Conservation (phyloP, 306 rosid species). For the Begonia loranthoides region DNA sequence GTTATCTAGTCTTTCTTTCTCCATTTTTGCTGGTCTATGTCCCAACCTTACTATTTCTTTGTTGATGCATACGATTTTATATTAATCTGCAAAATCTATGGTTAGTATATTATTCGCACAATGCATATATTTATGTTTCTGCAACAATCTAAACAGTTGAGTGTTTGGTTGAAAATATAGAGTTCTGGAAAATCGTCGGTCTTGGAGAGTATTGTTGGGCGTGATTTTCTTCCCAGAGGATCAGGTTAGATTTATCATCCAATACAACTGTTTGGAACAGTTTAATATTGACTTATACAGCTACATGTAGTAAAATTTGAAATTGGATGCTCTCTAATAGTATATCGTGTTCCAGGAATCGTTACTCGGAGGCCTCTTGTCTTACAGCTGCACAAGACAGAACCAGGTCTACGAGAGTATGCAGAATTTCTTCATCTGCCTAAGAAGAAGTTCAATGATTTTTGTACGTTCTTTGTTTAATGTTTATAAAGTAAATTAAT, state of each 20-base stretch:
- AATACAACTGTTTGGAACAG: background rate
- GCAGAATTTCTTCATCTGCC: conserved; percentile 78
- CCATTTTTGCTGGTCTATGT: no score
- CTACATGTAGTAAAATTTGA: background rate
- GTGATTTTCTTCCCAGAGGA: conserved; percentile 83
- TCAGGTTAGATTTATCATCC: conserved; percentile 34
- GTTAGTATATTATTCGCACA: no score
- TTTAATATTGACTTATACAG: background rate
- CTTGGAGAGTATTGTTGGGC: conserved; percentile 75
- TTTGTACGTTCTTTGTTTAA: conserved; percentile 33
- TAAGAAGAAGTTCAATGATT: conserved; percentile 44
- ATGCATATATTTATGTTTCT: conserved; percentile 2
- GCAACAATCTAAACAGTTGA: no score
- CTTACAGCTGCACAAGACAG: conserved; percentile 59
- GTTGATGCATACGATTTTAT: no score
- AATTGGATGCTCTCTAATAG: conserved; percentile 3
- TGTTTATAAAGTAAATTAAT: background rate
- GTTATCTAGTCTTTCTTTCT: background rate
- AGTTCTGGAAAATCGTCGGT: conserved; percentile 78
- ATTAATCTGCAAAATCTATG: no score
- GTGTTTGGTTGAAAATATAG: conserved; percentile 23
- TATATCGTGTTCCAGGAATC: conserved; percentile 47
- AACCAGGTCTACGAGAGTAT: conserved; percentile 43
- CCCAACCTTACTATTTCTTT: no score
- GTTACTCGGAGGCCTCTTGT: conserved; percentile 93